Percentiles rank a stretch among this genome's conserved stretches.
These are phyloP conservation scores for Scenedesmus sp. DNA, from an alignment of 163 green algal genomes.

Conservation along the genomic window DNA sequence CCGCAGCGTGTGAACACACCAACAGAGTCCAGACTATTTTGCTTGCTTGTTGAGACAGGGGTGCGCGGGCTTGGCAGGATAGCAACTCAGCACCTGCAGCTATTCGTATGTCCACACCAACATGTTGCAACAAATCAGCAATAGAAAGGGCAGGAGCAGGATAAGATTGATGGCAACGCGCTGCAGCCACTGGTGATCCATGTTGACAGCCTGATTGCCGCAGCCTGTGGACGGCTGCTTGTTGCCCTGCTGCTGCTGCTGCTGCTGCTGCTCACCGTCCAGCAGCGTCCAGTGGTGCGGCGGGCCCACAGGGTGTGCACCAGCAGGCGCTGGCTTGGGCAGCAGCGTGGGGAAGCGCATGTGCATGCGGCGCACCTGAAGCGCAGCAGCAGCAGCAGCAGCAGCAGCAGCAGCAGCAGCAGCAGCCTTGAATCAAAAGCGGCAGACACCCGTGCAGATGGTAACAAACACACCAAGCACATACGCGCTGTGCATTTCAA, in stretches of 20 bases:
- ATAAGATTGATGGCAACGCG: too few relatives aligned
- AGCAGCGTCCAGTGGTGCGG: slow-evolving; percentile 87
- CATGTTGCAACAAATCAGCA: too few relatives aligned
- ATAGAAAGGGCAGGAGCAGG: too few relatives aligned
- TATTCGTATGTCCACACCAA: not conserved
- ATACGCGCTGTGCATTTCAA: not conserved
- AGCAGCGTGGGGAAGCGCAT: slow-evolving; percentile 62
- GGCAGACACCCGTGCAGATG: not conserved
- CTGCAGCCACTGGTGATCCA: not conserved
- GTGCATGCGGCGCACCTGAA: slow-evolving; percentile 42
- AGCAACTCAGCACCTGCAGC: too few relatives aligned
- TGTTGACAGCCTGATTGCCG: too few relatives aligned
- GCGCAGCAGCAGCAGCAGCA: not conserved
- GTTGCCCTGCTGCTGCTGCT: not conserved
- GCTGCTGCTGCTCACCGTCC: slow-evolving; percentile 78
- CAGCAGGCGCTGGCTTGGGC: not conserved
- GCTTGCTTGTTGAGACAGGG: too few relatives aligned
- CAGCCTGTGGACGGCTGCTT: not conserved
- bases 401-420: not conserved
- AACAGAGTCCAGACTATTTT: too few relatives aligned
- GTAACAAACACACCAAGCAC: not conserved
- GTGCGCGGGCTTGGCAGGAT: too few relatives aligned
- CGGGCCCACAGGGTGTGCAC: slow-evolving; percentile 39
- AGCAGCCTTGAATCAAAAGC: not conserved
- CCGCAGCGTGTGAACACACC: too few relatives aligned